Evolutionary conservation across 2,329 filamentous ascomycete species (phyloP).

Genomic region (Biscogniauxia mediterranea): DNA sequence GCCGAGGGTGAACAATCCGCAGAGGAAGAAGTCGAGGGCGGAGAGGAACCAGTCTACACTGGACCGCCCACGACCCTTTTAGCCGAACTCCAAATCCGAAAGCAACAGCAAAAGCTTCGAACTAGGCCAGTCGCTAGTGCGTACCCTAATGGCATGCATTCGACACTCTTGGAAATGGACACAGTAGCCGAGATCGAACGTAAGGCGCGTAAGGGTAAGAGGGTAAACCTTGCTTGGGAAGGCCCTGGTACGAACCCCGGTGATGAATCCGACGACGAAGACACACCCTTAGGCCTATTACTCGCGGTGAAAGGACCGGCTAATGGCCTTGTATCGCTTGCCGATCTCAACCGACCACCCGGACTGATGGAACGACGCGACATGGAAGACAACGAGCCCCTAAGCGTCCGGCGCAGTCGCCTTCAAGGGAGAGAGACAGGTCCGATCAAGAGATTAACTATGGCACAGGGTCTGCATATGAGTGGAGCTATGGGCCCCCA

Average conservation of each 20-base stretch:
- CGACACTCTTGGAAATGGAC: constrained; percentile 86
- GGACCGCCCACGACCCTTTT: constrained; percentile 86
- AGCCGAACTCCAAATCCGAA: constrained; percentile 87
- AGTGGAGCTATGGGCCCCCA: constrained; percentile 28
- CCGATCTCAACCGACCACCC: constrained; percentile 62
- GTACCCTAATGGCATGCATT: constrained; percentile 77
- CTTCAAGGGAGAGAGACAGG: constrained; percentile 61
- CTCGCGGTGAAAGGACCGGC: constrained; percentile 62
- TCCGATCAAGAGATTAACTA: constrained; percentile 41
- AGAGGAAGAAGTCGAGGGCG: constrained; percentile 45
- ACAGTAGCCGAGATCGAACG: constrained; percentile 84
- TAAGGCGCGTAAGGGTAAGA: constrained; percentile 69
- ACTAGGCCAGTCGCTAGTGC: constrained; percentile 64
- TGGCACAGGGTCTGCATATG: constrained; percentile 32
- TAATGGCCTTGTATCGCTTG: constrained; percentile 45
- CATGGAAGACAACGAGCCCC: constrained; percentile 87
- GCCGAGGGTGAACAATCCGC: constrained; percentile 33
- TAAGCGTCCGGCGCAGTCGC: constrained; percentile 73
- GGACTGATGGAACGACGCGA: constrained; percentile 79
- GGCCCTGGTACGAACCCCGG: constrained; percentile 28
- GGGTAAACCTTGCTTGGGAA: constrained; percentile 90
- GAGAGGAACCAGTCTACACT: constrained; percentile 53
- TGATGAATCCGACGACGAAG: constrained; percentile 40
- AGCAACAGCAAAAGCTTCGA: constrained; percentile 80
- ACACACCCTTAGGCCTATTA: constrained; percentile 83